Percentiles rank a stretch among this genome's conserved stretches.
These are phyloP conservation scores for Phytophthora sansomeana DNA, from an alignment of 352 stramenopile species.

Conservation along the genomic window DNA sequence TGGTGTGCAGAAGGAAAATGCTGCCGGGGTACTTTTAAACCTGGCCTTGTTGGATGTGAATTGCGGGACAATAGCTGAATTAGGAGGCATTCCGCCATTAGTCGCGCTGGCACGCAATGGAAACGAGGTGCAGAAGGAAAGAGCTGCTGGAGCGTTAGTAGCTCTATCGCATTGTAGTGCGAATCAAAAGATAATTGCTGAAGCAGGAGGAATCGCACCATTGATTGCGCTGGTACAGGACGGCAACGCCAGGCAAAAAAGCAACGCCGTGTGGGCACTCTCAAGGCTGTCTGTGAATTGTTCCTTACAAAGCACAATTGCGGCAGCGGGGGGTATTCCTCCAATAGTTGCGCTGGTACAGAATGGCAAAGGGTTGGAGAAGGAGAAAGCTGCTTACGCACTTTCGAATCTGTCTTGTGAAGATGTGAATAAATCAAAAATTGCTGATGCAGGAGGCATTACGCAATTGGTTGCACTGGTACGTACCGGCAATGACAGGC, in stretches of 20 bases:
- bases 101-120: background rate
- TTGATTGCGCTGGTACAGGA: background rate
- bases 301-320: background rate
- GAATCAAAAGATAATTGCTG: background rate
- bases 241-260: constrained; percentile 2
- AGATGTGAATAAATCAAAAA: background rate
- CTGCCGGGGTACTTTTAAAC: background rate
- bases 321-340: constrained; percentile 4
- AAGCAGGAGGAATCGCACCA: background rate
- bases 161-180: background rate
- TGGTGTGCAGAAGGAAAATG: background rate
- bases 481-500: background rate
- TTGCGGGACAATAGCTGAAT: background rate
- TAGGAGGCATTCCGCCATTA: constrained; percentile 6
- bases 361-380: background rate
- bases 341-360: background rate
- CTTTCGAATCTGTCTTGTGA: background rate
- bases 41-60: constrained; percentile 2
- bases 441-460: constrained; percentile 1
- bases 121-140: background rate
- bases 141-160: background rate
- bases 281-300: constrained; percentile 1
- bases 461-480: background rate
- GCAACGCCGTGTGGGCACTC: background rate
- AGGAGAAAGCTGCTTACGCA: background rate